phyloP scores from a whole-genome alignment of 2,329 filamentous ascomycete genomes.

The Cladosporium sp. region DNA sequence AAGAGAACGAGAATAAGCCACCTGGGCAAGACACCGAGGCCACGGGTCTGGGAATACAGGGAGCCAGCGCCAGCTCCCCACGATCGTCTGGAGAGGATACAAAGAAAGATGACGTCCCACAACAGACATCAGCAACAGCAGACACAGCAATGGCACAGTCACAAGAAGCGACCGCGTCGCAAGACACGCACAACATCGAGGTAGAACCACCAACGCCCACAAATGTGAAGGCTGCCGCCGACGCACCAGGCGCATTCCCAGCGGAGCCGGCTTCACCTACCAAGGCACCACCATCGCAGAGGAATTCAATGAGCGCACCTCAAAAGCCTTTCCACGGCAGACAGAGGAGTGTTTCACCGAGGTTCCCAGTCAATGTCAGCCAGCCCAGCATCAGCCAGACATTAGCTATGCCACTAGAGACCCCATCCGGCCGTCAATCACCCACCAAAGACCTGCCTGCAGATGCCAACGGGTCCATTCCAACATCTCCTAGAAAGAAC shows the following conservation, averaged over 20 bases:
- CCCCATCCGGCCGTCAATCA: conserved; percentile 7
- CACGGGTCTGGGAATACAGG: conserved; percentile 20
- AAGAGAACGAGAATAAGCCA: conserved; percentile 28
- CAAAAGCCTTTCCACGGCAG: conserved; percentile 12
- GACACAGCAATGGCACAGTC: conserved; percentile 10
- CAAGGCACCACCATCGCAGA: conserved; percentile 6
- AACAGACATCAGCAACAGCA: background rate
- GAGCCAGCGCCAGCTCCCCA: conserved; percentile 39
- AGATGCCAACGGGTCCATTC: conserved; percentile 3
- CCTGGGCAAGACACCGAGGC: conserved; percentile 27
- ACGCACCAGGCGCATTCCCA: conserved; percentile 10
- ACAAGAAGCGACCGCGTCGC: background rate
- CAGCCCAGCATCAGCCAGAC: conserved; percentile 23
- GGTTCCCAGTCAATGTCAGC: conserved; percentile 24
- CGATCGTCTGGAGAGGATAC: conserved; percentile 31
- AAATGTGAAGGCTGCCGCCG: background rate
- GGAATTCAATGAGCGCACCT: conserved; percentile 10
- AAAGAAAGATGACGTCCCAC: conserved; percentile 7
- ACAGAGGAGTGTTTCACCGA: conserved; percentile 13
- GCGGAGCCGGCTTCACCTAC: conserved; percentile 7
- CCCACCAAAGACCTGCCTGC: conserved; percentile 5
- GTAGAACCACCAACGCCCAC: conserved; percentile 11
- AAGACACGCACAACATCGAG: background rate
- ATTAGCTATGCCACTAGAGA: background rate
- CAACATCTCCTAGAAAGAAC: conserved; percentile 16